A percentile compares a stretch with the other conserved stretches of the same genome.
Conservation (phyloP, 495 filamentous ascomycete genomes). For the Cairneyella variabilis region DNA sequence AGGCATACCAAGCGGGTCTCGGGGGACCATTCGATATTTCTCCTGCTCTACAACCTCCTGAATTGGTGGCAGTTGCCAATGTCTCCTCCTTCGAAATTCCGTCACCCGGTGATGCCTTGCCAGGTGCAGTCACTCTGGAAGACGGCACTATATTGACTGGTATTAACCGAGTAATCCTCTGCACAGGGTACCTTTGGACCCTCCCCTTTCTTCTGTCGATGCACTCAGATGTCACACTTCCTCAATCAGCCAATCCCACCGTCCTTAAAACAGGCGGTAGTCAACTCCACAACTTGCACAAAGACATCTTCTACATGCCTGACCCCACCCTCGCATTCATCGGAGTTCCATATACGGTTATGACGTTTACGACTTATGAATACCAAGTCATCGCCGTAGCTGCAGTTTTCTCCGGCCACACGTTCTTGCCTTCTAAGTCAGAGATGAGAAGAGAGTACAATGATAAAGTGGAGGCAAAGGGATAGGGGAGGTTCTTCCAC, state of each 20-base stretch:
- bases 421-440: conserved; percentile 40
- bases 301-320: conserved; percentile 52
- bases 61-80: conserved; percentile 46
- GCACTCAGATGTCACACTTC: conserved; percentile 30
- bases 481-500: conserved; percentile 50
- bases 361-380: conserved; percentile 37
- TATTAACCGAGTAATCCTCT: conserved; percentile 53
- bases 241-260: conserved; percentile 39
- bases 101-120: conserved; percentile 29
- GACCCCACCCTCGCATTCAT: conserved; percentile 35
- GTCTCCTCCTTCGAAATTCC: conserved; percentile 39
- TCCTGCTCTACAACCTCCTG: conserved; percentile 42
- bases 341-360: conserved; percentile 27
- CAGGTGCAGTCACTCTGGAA: conserved; percentile 39
- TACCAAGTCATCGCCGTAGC: conserved; percentile 36
- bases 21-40: conserved; percentile 46
- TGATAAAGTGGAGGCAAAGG: conserved; percentile 38
- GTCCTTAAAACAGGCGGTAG: conserved; percentile 59
- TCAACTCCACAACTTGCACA: conserved; percentile 62
- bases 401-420: conserved; percentile 50
- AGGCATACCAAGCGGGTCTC: conserved; percentile 41
- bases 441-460: conserved; percentile 52
- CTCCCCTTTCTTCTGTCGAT: conserved; percentile 49
- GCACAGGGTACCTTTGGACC: conserved; percentile 52
- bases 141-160: conserved; percentile 43